A percentile compares a stretch with the other conserved stretches of the same genome.
Conservation (phyloP, 129 eudicot genomes). For the Tagetes patula region DNA sequence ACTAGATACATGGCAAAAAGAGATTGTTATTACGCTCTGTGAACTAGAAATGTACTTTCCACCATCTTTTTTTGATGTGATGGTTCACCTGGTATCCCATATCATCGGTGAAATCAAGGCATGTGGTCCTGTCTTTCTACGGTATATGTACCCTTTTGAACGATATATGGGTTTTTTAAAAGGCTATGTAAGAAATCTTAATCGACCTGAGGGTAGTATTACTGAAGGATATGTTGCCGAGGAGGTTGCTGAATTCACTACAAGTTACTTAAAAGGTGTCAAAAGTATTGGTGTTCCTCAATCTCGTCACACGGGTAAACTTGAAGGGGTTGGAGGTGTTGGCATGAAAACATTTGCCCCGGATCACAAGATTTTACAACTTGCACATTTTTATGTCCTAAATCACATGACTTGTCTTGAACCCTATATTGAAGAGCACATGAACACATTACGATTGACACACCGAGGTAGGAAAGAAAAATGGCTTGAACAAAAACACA, state of each 20-base stretch:
- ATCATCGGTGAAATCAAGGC: not conserved
- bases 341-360: not conserved
- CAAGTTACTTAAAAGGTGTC: not conserved
- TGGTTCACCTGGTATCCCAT: slow-evolving; percentile 5
- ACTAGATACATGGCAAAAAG: not conserved
- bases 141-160: slow-evolving; percentile 12
- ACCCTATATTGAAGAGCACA: slow-evolving; percentile 4
- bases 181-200: not conserved
- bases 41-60: not conserved
- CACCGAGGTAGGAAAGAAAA: not conserved
- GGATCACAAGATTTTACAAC: not conserved
- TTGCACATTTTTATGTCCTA: not conserved
- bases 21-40: not conserved
- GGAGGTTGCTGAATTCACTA: not conserved
- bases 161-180: slow-evolving; percentile 13
- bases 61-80: not conserved
- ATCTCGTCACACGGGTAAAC: not conserved
- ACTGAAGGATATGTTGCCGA: not conserved
- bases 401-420: not conserved
- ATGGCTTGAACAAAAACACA: not conserved
- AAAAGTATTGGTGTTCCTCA: slow-evolving; percentile 8
- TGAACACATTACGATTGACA: not conserved
- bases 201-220: not conserved
- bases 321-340: not conserved
- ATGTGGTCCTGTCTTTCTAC: not conserved